Evolutionary conservation across 2,329 filamentous ascomycete genomes (phyloP), one percentile per base, ranked within the genome.

Genomic region (Neurospora crassa): DNA sequence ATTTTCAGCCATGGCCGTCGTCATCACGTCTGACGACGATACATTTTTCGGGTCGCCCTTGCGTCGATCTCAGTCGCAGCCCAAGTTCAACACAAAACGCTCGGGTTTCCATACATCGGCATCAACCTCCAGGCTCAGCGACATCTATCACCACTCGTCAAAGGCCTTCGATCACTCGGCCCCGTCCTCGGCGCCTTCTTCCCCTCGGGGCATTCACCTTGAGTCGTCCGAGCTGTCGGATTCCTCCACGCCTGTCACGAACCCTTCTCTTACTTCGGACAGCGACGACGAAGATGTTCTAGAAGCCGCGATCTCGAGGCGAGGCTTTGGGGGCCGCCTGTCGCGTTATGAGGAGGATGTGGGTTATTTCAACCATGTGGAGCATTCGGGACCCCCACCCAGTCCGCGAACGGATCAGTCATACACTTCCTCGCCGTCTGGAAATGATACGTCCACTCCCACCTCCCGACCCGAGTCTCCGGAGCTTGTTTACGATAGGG

Each of bases 221-320:
- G 87, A 88, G 73, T 87, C 82, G 78, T 89, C 82, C 29, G 82
- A 85, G 29, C 82, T 85, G 5, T 90, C 89, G 1, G 87, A 85
- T 77, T 83, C 84, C 34, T 91, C 90, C 2, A 91, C 89, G 3
- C 86, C 89, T 5, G 85, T 87, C 20, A 90, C 88, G 76, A 90
- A 86, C 75, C 80, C 90, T 70, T 91, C 89, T 14, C 80, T 91
- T 70, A 85, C 87, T 70, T 87, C 85, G 67, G 86, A 87, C 72
- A 86, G 83, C 76, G 87, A 89, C 69, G 84, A 85, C 67, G 78
- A 79, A 69, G 70, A 79, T 68, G 72, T 77, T 72, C 78, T 82
- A 69, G 80, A 86, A 70, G 79, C 82, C 59, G 80, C 84, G 67
- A 82, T 86, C 72, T 79, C 83, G 45, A 83, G 86, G 45, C 85